Conservation (phyloP, 495 filamentous ascomycete species). For the Diplogelasinospora grovesii region DNA sequence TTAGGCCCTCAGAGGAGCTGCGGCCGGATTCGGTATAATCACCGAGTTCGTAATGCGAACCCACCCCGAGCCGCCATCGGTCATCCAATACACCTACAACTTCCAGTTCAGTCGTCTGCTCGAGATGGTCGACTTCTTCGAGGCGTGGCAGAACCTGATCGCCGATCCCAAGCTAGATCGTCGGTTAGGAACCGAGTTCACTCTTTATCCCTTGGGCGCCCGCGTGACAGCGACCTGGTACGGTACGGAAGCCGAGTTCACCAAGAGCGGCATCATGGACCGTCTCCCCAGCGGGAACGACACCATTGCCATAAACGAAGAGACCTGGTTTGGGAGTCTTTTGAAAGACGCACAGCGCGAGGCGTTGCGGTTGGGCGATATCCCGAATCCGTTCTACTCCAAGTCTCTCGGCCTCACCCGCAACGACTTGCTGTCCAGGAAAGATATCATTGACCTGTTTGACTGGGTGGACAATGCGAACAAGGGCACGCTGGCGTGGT, state of each 20-base stretch:
- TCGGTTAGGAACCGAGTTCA: constrained; percentile 4
- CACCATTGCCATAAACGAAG: background rate
- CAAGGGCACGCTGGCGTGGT: constrained; percentile 3
- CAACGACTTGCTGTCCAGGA: background rate
- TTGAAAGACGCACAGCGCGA: constrained; percentile 1
- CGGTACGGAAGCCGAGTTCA: constrained; percentile 1
- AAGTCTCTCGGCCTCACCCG: constrained; percentile 1
- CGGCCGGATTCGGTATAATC: constrained; percentile 1
- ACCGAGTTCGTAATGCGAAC: constrained; percentile 2
- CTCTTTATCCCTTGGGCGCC: constrained; percentile 1
- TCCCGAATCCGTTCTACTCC: constrained; percentile 4
- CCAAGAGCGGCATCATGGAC: background rate
- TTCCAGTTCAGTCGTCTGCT: constrained; percentile 1
- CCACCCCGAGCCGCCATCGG: background rate
- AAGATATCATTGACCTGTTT: background rate
- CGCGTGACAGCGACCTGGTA: constrained; percentile 1
- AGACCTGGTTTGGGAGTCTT: constrained; percentile 1
- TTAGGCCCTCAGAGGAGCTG: background rate
- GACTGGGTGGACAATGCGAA: background rate
- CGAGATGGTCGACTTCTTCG: constrained; percentile 6
- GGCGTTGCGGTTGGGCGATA: background rate
- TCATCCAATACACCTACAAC: constrained; percentile 3
- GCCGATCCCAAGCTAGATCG: constrained; percentile 2
- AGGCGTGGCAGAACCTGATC: constrained; percentile 2
- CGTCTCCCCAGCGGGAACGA: constrained; percentile 6